Evolutionary conservation across 2,329 filamentous ascomycete species (phyloP), one percentile per base, ranked within the genome.

Genomic region (Colletotrichum filicis): DNA sequence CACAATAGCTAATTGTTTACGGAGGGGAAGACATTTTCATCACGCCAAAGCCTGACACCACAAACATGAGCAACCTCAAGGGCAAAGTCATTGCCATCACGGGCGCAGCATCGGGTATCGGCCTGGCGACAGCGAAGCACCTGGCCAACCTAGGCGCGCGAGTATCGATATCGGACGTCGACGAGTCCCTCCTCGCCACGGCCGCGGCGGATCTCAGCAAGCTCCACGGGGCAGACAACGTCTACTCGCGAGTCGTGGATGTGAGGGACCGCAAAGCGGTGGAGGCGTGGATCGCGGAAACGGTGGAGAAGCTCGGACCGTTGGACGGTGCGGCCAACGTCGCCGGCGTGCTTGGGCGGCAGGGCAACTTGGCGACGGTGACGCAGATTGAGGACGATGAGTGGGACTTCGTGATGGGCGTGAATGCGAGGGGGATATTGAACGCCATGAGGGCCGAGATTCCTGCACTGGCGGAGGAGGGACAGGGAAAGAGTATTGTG

Each of bases 401-500:
- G 26, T 88, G 84, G 84, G 81, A 84, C 53, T 78, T 78, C 32
- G 78, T 85, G 19, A 77, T 88, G 66, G 75, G 77, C 1, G 83
- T 88, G 11, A 88, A 89, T 75, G 71, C 84, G 8, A 82, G 77
- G 8, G 87, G 88, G 5, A 78, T 86, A 32, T 86, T 89, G 79
- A 85, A 87, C 62, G 88, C 86, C 71, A 73, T 90, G 71, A 80
- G 86, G 19, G 85, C 86, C n/a, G 77, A 90, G 76, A 71, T 90
- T 12, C 80, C 78, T 16, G 79, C 80, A 1, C 84, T 89, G 67
- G 76, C 75, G 32, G 77, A 80, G 8, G 76, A 80, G 14, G 66
- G 59, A 0, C 69, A 64, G 16, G 66, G 65, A 2, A 85, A 83
- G 0, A 84, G 83, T 75, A 85, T 88, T 60, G 86, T 88, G 61